phyloP scores from a whole-genome alignment of 2,329 filamentous ascomycete genomes.

The Sporothrix variecibatus region DNA sequence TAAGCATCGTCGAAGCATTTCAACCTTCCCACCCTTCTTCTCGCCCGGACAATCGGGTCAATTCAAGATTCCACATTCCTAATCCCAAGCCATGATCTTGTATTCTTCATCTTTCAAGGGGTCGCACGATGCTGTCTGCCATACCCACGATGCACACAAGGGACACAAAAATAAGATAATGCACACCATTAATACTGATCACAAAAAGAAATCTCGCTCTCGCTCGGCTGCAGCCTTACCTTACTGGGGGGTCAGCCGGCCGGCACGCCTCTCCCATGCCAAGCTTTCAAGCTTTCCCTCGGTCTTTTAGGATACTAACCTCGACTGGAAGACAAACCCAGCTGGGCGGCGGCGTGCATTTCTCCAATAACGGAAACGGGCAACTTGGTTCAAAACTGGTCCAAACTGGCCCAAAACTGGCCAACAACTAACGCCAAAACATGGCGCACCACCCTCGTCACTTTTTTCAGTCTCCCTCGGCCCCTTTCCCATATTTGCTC shows the following conservation, averaged over 20 bases:
- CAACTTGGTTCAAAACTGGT: too few relatives aligned
- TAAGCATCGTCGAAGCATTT: neutral
- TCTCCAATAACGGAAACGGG: too few relatives aligned
- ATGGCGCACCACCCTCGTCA: neutral
- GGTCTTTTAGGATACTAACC: neutral
- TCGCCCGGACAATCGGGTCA: neutral
- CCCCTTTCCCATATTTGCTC: neutral
- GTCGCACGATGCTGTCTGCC: neutral
- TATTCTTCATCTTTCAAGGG: neutral
- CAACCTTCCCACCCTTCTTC: neutral
- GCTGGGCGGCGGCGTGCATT: neutral
- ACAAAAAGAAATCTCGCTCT: neutral
- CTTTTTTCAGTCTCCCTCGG: neutral
- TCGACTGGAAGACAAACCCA: neutral
- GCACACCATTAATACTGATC: neutral
- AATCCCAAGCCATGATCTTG: neutral
- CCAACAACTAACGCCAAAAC: neutral
- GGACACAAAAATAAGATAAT: neutral
- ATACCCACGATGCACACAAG: neutral
- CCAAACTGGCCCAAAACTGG: too few relatives aligned
- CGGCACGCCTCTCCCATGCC: neutral
- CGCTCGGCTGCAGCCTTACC: constrained; percentile 1
- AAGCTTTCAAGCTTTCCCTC: neutral
- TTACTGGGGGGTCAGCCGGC: neutral
- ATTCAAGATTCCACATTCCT: neutral